Conservation (phyloP, 306 rosid genomes). For the Acacia acuminata region DNA sequence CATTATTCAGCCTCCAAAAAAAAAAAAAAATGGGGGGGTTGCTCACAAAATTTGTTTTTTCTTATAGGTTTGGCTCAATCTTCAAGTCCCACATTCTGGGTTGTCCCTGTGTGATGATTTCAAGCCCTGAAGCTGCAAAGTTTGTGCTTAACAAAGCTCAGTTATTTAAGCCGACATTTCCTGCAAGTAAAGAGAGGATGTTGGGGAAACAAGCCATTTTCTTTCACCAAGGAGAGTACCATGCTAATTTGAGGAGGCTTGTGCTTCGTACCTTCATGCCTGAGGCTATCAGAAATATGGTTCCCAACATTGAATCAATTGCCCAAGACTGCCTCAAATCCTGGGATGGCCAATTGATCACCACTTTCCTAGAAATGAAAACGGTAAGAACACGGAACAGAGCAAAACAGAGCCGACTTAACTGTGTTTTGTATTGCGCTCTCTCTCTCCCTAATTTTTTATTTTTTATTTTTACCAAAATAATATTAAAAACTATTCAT, state of each 20-base stretch:
- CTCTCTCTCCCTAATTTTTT: neutral
- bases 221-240: constrained; percentile 93
- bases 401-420: neutral
- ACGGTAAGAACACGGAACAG: constrained; percentile 45
- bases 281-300: constrained; percentile 50
- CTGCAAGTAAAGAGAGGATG: constrained; percentile 95
- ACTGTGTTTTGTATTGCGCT: neutral
- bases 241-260: constrained; percentile 77
- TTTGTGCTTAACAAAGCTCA: constrained; percentile 79
- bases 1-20: neutral
- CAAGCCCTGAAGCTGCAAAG: constrained; percentile 89
- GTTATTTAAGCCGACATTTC: constrained; percentile 93
- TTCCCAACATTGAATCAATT: constrained; percentile 67
- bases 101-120: constrained; percentile 93
- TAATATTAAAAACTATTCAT: neutral
- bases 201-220: constrained; percentile 92
- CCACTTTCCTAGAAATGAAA: constrained; percentile 91
- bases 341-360: constrained; percentile 64
- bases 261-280: constrained; percentile 94
- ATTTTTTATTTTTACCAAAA: neutral
- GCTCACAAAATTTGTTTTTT: neutral
- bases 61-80: constrained; percentile 77
- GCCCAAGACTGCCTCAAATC: constrained; percentile 65
- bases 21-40: neutral
- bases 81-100: constrained; percentile 98